These are phyloP conservation scores for Pseudonitzschia delicatissima DNA, from an alignment of 108 stramenopile genomes.

Conservation along the genomic window DNA sequence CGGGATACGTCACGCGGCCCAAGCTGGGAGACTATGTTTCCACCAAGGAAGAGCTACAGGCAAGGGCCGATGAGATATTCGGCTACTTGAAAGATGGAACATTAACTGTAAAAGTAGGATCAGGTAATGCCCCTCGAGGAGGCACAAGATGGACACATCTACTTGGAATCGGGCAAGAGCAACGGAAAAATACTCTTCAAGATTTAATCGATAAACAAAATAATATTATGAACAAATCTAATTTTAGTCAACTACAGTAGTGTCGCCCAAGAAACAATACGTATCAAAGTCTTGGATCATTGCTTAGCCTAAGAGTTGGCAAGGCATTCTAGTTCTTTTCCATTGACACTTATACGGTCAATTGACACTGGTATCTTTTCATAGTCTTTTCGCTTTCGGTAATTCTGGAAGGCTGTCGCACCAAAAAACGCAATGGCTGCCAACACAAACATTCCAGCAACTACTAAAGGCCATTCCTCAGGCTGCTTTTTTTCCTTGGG, in stretches of 20 bases:
- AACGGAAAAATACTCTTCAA: constrained; percentile 20
- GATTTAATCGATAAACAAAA: not conserved
- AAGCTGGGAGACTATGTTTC: constrained; percentile 72
- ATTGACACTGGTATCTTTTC: constrained; percentile 10
- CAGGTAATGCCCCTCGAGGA: constrained; percentile 58
- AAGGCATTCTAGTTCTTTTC: too few relatives aligned
- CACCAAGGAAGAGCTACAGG: constrained; percentile 58
- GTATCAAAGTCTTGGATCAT: too few relatives aligned
- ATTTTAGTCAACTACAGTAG: too few relatives aligned
- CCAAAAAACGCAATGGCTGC: constrained; percentile 16
- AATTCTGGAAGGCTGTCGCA: constrained; percentile 18
- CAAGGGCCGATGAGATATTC: constrained; percentile 62
- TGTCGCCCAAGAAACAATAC: too few relatives aligned
- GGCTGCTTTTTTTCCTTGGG: constrained; percentile 34
- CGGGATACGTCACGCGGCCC: constrained; percentile 78
- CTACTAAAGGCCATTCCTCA: constrained; percentile 17
- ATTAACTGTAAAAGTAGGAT: constrained; percentile 67
- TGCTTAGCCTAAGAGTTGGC: too few relatives aligned
- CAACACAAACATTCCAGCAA: constrained; percentile 20
- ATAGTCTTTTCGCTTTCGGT: constrained; percentile 16
- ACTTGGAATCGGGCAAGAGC: constrained; percentile 21
- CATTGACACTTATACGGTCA: constrained; percentile 2
- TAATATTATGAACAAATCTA: too few relatives aligned
- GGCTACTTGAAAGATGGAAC: constrained; percentile 61
- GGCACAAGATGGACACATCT: constrained; percentile 38